Base-by-base conservation (phyloP, 2,329 filamentous ascomycete genomes). In the Ophiostoma tasmaniense region DNA sequence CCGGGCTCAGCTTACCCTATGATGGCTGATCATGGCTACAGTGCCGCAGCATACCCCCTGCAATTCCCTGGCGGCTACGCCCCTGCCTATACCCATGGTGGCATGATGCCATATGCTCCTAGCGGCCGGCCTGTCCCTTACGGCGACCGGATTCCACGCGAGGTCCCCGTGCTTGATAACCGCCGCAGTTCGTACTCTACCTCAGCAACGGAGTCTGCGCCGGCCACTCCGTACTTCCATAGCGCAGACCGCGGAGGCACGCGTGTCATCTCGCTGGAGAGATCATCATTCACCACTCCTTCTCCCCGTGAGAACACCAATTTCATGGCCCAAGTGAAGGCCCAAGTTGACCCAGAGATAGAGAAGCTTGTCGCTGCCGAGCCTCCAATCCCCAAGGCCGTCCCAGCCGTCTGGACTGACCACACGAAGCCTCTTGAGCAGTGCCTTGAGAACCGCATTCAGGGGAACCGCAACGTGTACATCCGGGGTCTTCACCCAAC, bases 381-480 rank as follows among this genome's bases (percentile, higher is more conserved):
- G n/a, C 95, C 95, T 22, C 79, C 88, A 0, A 90, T 99, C 71
- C 95, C 95, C 25, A 85, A 87, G 72, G 94, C 95, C 66, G 93
- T 99, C 64, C 94, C 94, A 20, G 94, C 95, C 7, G 89, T 93
- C 73, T 93, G 91, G 76, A 93, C 90, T 30, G 93, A 94, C 69
- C 91, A 90, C 75, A 87, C 91, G 81, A 91, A 97, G 84, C 93
- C 91, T 59, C 86, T 98, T 35, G 94, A 97, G 72, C 93, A 97
- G 79, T 96, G 93, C 76, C 84, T 99, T 66, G 92, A 97, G 80
- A 98, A 98, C 76, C 90, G 93, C 70, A 95, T 89, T 70, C 82
- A 91, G 65, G 93, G 93, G 62, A 97, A 98, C 76, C 95, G 93
- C 72, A 99, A 99, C 76, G 94, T 99, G 73, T 99, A 99, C 82